Evolutionary conservation across 2,329 filamentous ascomycete species (phyloP).

Genomic region (Alternaria metachromatica): DNA sequence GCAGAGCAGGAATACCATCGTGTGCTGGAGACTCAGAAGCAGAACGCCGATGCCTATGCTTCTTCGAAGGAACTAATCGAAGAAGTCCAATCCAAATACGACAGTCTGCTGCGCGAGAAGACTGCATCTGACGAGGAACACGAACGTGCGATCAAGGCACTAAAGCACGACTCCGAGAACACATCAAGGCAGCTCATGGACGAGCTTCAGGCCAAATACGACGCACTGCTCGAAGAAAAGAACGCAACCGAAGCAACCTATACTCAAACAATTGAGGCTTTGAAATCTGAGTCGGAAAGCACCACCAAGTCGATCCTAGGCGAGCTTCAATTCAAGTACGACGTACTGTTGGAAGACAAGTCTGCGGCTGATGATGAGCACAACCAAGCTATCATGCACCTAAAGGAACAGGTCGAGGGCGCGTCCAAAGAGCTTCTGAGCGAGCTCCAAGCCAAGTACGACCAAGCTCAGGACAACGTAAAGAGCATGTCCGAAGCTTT

Average conservation of each 20-base stretch:
- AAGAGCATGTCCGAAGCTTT: conserved; percentile 7
- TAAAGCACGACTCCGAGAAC: conserved; percentile 30
- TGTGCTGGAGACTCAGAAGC: conserved; percentile 35
- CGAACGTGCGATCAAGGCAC: conserved; percentile 28
- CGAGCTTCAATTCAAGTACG: conserved; percentile 23
- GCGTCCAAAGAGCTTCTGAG: conserved; percentile 5
- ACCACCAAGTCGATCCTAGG: conserved; percentile 1
- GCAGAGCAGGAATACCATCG: conserved; percentile 32
- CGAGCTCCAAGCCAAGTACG: conserved; percentile 22
- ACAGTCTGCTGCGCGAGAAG: conserved; percentile 36
- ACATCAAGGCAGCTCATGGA: conserved; percentile 20
- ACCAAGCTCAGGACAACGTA: conserved; percentile 8
- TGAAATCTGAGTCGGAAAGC: conserved; percentile 9
- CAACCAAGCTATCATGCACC: background rate
- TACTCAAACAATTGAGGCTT: conserved; percentile 1
- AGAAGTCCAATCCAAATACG: conserved; percentile 19
- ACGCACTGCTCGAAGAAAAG: conserved; percentile 8
- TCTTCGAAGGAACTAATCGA: conserved; percentile 20
- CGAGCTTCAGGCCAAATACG: conserved; percentile 23
- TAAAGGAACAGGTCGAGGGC: conserved; percentile 2
- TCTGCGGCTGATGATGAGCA: conserved; percentile 3
- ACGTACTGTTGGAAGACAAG: conserved; percentile 29
- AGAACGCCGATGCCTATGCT: conserved; percentile 29
- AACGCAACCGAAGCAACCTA: background rate
- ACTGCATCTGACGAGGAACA: conserved; percentile 34